Base-by-base conservation (phyloP, 345 rosid genomes). In the Euphorbia lathyris region DNA sequence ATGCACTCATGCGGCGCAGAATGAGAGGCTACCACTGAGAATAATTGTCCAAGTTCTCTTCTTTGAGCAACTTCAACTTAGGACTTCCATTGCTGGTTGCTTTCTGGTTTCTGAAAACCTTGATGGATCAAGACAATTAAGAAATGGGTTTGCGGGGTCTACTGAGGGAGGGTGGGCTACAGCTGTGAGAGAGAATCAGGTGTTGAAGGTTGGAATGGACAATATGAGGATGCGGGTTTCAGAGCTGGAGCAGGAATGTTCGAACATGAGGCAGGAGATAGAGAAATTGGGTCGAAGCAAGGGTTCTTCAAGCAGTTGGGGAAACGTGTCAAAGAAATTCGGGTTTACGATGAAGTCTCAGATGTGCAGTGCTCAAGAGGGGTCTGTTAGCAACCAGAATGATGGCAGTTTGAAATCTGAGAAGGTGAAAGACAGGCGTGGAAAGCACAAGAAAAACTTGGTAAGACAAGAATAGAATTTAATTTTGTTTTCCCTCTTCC, bases 11-110 rank as follows among this genome's bases (percentile, higher is more conserved):
- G 99, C 99, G 0, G 98, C 98, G 0, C 99, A 95, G 80, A 95
- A 95, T 29, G 98, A 95, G 84, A 86, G 99, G 74, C 78, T 95
- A 36, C 99, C 99, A 1, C 75, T 95, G 48, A 88, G 99, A 78
- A 75, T 92, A 72, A 83, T 95, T 1, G 94, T 92, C 26, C 98
- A 90, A 80, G 97, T 95, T 76, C 89, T 95, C 72, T 95, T 95
- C 89, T 95, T 95, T 40, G 99, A 95, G 90, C 99, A 95, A 88
- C 99, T 92, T 68, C 99, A 95, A 87, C 97, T 95, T 26, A 81
- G 97, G 82, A 95, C 96, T 52, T 92, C 98, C 38, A 91, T 95
- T 23, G 98, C 99, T 0, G 97, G 99, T 45, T 95, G 99, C 80
- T 88, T 95, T 76, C 82, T 88, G 48, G 97, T 91, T 60, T 94